phyloP scores from a whole-genome alignment of 73 alveolate genomes.

The Blepharisma stoltei region DNA sequence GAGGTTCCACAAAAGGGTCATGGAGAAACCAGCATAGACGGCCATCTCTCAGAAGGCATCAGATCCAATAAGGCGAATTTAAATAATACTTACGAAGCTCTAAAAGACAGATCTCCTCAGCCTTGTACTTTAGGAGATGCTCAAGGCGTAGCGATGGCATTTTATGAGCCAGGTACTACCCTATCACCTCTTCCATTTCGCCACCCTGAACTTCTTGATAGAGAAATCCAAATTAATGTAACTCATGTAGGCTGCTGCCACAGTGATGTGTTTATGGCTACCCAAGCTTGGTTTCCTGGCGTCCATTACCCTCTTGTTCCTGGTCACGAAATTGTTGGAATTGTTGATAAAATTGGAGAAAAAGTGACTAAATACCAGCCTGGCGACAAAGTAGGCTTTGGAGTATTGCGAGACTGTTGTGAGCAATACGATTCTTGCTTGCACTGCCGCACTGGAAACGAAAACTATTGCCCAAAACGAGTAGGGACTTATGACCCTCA shows the following conservation, averaged over 20 bases:
- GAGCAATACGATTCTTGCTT: constrained; percentile 40
- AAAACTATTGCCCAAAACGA: constrained; percentile 49
- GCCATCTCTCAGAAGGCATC: too few relatives aligned
- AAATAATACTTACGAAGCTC: background rate
- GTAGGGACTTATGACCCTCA: constrained; percentile 47
- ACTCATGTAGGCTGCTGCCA: constrained; percentile 68
- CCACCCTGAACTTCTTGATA: constrained; percentile 45
- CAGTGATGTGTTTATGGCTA: constrained; percentile 53
- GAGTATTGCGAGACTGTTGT: constrained; percentile 65
- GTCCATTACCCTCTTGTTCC: constrained; percentile 64
- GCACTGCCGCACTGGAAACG: constrained; percentile 58
- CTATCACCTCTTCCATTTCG: constrained; percentile 1
- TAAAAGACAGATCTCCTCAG: background rate
- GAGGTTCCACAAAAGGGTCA: too few relatives aligned
- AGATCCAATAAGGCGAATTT: too few relatives aligned
- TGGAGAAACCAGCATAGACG: too few relatives aligned
- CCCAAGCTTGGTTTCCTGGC: constrained; percentile 59
- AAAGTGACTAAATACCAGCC: constrained; percentile 36
- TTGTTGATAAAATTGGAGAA: constrained; percentile 55
- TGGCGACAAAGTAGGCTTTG: constrained; percentile 66
- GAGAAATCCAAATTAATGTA: constrained; percentile 61
- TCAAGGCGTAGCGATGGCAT: background rate
- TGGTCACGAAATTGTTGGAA: constrained; percentile 78
- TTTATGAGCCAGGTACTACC: background rate
- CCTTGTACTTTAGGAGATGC: background rate